A percentile compares a stretch with the other conserved stretches of the same genome.
These are phyloP conservation scores for Scenedesmus sp. DNA, from an alignment of 163 green algal genomes.

Conservation along the genomic window DNA sequence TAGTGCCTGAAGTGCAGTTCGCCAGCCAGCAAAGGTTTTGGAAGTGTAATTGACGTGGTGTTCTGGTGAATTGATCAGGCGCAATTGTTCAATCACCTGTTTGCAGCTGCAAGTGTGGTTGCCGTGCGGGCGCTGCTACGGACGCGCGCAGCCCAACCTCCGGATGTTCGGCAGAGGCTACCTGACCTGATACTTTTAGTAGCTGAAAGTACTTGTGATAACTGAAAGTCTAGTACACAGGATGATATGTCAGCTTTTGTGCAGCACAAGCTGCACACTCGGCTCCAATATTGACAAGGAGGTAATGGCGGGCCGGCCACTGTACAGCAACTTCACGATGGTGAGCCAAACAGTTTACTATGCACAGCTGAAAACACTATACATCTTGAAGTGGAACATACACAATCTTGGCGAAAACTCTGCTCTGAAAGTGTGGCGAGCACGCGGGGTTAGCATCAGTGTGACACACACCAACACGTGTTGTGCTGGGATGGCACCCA, in stretches of 20 bases:
- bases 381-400: no score
- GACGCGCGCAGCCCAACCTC: not conserved
- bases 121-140: not conserved
- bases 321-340: no score
- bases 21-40: not conserved
- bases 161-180: not conserved
- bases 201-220: no score
- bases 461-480: not conserved
- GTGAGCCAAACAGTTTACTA: no score
- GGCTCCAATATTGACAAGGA: no score
- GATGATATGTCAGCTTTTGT: no score
- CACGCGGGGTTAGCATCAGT: not conserved
- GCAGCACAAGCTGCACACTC: no score
- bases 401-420: no score
- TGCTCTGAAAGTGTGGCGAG: not conserved
- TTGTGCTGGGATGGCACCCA: not conserved
- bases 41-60: not conserved
- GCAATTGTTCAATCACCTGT: not conserved
- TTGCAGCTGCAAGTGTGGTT: not conserved
- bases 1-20: not conserved
- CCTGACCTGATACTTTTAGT: no score
- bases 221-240: no score
- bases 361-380: no score
- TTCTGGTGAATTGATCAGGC: not conserved
- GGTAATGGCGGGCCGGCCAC: no score